Conservation (phyloP, 768 basidiomycete species). For the Steccherinum ochraceum region DNA sequence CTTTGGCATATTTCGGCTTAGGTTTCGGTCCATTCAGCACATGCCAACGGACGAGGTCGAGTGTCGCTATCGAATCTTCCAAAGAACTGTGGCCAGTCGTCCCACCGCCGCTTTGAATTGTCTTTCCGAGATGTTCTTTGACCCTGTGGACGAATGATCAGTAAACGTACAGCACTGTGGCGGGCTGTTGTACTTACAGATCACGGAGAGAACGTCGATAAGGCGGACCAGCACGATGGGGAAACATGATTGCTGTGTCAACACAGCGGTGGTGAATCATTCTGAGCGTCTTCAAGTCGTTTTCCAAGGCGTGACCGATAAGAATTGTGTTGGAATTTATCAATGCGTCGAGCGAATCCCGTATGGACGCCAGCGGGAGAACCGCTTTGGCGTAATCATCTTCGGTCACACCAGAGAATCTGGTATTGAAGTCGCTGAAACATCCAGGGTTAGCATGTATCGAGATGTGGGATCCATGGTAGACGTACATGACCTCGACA, state of each 20-base stretch:
- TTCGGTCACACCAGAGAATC: slow-evolving; percentile 77
- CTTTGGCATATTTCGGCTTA: slow-evolving; percentile 11
- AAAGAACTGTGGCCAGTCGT: slow-evolving; percentile 81
- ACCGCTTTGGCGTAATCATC: slow-evolving; percentile 54
- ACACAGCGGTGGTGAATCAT: slow-evolving; percentile 81
- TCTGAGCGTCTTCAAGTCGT: slow-evolving; percentile 87
- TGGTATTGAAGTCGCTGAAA: slow-evolving; percentile 84
- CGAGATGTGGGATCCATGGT: background rate
- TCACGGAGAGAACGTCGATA: slow-evolving; percentile 78
- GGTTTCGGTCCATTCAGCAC: slow-evolving; percentile 53
- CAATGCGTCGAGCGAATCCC: slow-evolving; percentile 60
- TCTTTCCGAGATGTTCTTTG: slow-evolving; percentile 71
- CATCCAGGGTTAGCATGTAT: slow-evolving; percentile 4
- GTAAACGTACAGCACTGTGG: slow-evolving; percentile 2
- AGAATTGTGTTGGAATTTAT: slow-evolving; percentile 80
- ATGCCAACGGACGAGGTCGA: slow-evolving; percentile 85
- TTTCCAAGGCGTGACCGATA: slow-evolving; percentile 88
- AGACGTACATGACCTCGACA: slow-evolving; percentile 66
- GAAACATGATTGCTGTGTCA: slow-evolving; percentile 85
- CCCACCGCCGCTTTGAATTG: slow-evolving; percentile 77
- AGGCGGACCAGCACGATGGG: slow-evolving; percentile 71
- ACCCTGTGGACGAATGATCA: slow-evolving; percentile 41
- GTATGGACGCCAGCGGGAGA: slow-evolving; percentile 59
- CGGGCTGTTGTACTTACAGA: slow-evolving; percentile 42
- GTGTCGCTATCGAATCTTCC: slow-evolving; percentile 84